Conservation (phyloP, 1,139 yeast species). For the Kodamaea plutei region DNA sequence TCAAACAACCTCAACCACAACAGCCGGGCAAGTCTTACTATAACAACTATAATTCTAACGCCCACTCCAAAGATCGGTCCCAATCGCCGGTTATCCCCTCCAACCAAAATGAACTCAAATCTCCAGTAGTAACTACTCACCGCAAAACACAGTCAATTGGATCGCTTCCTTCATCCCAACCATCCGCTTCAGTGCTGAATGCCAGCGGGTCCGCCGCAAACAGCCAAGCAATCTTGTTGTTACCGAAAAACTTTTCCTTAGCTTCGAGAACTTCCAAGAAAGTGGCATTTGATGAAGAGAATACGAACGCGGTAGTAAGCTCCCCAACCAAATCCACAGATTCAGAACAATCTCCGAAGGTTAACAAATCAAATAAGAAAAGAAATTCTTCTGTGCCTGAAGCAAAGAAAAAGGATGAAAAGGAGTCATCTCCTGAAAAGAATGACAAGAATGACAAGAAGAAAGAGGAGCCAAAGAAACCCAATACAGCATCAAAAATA, state of each 20-base stretch:
- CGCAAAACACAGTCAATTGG: conserved; percentile 35
- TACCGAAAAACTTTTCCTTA: conserved; percentile 45
- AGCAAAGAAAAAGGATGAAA: neutral
- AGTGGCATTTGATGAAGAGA: neutral
- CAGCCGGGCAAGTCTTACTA: conserved; percentile 12
- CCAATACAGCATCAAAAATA: too few species aligned
- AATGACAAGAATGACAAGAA: conserved; percentile 2
- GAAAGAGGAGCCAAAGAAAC: conserved; percentile 2
- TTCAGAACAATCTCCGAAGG: neutral
- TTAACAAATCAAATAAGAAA: conserved; percentile 1
- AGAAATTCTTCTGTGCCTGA: conserved; percentile 1
- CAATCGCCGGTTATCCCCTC: conserved; percentile 19
- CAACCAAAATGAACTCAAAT: conserved; percentile 7
- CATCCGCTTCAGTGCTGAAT: conserved; percentile 10
- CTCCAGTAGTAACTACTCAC: conserved; percentile 17
- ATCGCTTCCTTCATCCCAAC: conserved; percentile 2
- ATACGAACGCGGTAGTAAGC: too few species aligned
- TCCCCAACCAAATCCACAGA: too few species aligned
- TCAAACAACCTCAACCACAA: conserved; percentile 15
- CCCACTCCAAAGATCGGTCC: conserved; percentile 25
- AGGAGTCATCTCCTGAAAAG: neutral
- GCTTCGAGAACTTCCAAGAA: conserved; percentile 14
- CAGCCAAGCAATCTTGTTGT: conserved; percentile 38
- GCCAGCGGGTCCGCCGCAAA: conserved; percentile 4
- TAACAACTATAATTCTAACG: too few species aligned